Evolutionary conservation across 192 early-diverging fungal species (phyloP), one percentile per base, ranked within the genome.

Genomic region (Allomyces macrogynus): DNA sequence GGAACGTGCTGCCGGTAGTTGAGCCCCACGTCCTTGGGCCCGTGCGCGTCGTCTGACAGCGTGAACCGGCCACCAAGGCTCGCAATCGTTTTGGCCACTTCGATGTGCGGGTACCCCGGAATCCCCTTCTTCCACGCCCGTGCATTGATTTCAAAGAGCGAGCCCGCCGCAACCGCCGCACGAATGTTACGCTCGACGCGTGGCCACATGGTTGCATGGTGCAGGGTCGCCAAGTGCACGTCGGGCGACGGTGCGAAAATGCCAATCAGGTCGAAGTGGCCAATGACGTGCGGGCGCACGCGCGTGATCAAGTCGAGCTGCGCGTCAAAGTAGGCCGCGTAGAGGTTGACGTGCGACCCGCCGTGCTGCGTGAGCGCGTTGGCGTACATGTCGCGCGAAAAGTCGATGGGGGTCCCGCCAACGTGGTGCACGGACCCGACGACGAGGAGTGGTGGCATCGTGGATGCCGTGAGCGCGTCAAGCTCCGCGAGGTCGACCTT

Each of bases 391-490:
- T 78, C 77, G 20, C 66, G 44, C 62, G 85, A 83, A 72, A 88
- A 96, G 66, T 98, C 95, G 67, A 96, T 75, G 5, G 95, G 89
- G 54, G 84, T 80, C 7, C 78, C 80, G 61, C 74, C 68, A 10
- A 92, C 79, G 64, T 98, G 95, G 77, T 98, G 95, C 20, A 98
- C 69, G 1, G 91, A 93, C 3, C 95, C 95, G 5, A 99, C 91
- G 20, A 90, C 68, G 68, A 92, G 95, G 68, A 97, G 93, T 14
- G 93, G 73, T 8, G 61, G 18, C 5, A 49, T 62, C 14, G 18
- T 16, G 22, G 24, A 40, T 18, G 22, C 57, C 23, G 93, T 74
- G 8, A 63, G 62, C 40, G 76, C 63, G 10, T 84, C 75, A 64
- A 84, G 75, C 0, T 64, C 43, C 22, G 84, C 67, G 5, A 83